A percentile compares a stretch with the other conserved stretches of the same genome.
These are phyloP conservation scores for Aspergillus taichungensis DNA, from an alignment of 495 filamentous ascomycete species.

Conservation along the genomic window DNA sequence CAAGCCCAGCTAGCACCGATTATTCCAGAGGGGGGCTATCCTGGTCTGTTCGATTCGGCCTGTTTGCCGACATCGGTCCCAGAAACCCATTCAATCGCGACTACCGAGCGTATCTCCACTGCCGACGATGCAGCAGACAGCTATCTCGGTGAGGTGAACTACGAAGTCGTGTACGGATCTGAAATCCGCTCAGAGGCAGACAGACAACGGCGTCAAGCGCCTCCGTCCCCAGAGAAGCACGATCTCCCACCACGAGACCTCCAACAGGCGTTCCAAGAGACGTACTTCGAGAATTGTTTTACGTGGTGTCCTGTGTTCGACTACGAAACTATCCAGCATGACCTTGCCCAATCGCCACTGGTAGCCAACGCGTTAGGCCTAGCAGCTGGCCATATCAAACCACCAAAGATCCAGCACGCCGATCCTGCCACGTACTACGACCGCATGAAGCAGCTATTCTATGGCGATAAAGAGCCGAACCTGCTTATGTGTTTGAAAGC, in stretches of 20 bases:
- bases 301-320: constrained; percentile 29
- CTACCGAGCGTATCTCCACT: neutral
- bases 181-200: constrained; percentile 18
- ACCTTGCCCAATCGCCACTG: constrained; percentile 21
- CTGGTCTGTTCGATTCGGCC: no score
- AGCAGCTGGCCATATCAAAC: constrained; percentile 23
- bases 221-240: constrained; percentile 6
- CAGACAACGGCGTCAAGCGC: constrained; percentile 12
- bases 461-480: constrained; percentile 24
- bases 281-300: constrained; percentile 26
- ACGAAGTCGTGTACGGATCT: constrained; percentile 11
- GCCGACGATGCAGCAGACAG: constrained; percentile 16
- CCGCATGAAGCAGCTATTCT: constrained; percentile 19
- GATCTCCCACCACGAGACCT: constrained; percentile 21
- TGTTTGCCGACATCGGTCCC: neutral
- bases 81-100: constrained; percentile 2
- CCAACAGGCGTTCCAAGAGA: constrained; percentile 27
- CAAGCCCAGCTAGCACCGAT: no score
- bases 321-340: constrained; percentile 12
- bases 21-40: no score
- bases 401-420: constrained; percentile 25
- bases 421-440: constrained; percentile 26
- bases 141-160: constrained; percentile 15
- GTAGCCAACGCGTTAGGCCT: constrained; percentile 28
- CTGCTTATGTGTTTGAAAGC: constrained; percentile 21